phyloP scores from a whole-genome alignment of 306 rosid species.

The Pyrus betulifolia region DNA sequence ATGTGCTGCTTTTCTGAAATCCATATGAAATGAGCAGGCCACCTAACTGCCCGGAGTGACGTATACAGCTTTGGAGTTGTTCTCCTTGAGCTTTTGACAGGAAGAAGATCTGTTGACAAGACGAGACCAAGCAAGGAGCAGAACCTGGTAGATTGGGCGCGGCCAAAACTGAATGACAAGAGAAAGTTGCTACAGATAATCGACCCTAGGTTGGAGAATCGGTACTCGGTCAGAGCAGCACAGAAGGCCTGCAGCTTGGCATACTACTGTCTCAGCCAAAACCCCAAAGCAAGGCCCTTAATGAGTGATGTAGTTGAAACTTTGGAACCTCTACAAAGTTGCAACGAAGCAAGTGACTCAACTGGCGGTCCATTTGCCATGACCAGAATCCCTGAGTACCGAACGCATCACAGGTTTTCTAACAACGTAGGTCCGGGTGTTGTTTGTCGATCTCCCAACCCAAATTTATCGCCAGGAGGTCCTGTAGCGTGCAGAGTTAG shows the following conservation, averaged over 20 bases:
- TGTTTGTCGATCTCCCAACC: constrained; percentile 82
- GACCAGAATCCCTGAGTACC: constrained; percentile 58
- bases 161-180: constrained; percentile 96
- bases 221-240: constrained; percentile 90
- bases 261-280: constrained; percentile 94
- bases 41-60: constrained; percentile 95
- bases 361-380: constrained; percentile 54
- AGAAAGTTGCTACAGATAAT: constrained; percentile 91
- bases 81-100: constrained; percentile 94
- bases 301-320: constrained; percentile 99
- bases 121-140: constrained; percentile 94
- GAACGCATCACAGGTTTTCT: constrained; percentile 64
- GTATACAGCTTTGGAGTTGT: constrained; percentile 98
- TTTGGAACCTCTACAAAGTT: constrained; percentile 86
- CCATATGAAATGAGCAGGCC: constrained; percentile 60
- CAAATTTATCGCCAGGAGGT: constrained; percentile 74
- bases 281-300: constrained; percentile 98
- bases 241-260: constrained; percentile 99
- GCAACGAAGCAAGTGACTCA: constrained; percentile 49
- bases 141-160: constrained; percentile 98
- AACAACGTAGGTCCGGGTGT: constrained; percentile 75
- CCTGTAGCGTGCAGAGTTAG: constrained; percentile 84
- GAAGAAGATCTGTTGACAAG: constrained; percentile 90
- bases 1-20: constrained; percentile 8
- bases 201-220: constrained; percentile 90